Base-by-base conservation (phyloP, 106 monocot species). In the Dioscorea zingiberensis region DNA sequence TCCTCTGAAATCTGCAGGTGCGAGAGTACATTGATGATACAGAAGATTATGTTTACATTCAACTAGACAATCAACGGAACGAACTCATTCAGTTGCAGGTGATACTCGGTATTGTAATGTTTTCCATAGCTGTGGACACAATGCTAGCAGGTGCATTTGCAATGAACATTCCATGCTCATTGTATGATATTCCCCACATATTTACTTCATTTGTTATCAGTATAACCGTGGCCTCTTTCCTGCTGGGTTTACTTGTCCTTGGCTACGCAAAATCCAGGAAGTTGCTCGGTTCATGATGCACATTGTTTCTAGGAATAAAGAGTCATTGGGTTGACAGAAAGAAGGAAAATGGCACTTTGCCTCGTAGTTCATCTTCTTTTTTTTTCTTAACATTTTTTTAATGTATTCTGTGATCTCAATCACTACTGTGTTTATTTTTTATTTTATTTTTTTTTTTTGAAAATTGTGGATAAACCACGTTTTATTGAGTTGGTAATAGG, bases 11-110 rank as follows among this genome's bases (percentile, higher is more conserved):
- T 55, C 47, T 38, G 56, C 73, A 78, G 78, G 44, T 78, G 60
- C 67, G 73, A 68, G 73, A 78, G 24, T 73, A 73, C 38, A 78
- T 78, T 30, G 72, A 78, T 38, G 78, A 78, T 48, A 73, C 78
- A 44, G 78, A 78, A 54, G 78, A 78, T 44, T 78, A 68, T 60
- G 68, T 78, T 55, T 68, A 78, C 32, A 78, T 78, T 47, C 72
- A 78, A 27, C 68, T 73, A 58, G 73, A 73, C 44, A 79, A 73
- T 26, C 68, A 64, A 26, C 62, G 79, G 51, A 79, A 79, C 23
- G 56, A 79, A 58, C 73, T 79, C 16, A 79, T 79, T 12, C 68
- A 79, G 27, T 61, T 79, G 13, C 73, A 79, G 63, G 32, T 79
- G n/a, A 28, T 74, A 47, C 73, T 79, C 1, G 60, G 54, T 5